Conservation (phyloP, 1,284 basidiomycete species). For the Puccinia horiana region DNA sequence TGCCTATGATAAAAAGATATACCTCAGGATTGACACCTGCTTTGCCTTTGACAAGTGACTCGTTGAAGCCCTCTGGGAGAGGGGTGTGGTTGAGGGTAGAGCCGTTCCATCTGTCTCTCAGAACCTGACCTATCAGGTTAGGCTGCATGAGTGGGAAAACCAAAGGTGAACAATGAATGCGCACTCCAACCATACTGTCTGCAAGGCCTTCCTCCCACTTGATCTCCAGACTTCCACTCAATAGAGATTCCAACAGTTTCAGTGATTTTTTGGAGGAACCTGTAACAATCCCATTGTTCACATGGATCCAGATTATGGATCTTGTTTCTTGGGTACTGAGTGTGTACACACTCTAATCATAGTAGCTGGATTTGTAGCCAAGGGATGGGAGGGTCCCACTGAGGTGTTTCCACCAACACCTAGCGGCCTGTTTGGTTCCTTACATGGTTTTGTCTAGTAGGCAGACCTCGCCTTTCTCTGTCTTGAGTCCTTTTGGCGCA, state of each 20-base stretch:
- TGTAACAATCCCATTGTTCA: background rate
- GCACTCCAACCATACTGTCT: background rate
- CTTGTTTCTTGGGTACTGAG: background rate
- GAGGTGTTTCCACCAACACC: conserved; percentile 24
- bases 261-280: background rate
- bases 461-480: background rate
- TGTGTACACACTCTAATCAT: conserved; percentile 10
- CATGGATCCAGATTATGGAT: conserved; percentile 8
- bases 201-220: background rate
- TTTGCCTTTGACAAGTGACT: background rate
- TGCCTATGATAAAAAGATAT: background rate
- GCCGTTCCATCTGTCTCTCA: background rate
- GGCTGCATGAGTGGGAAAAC: background rate
- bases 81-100: background rate
- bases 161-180: background rate
- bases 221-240: background rate
- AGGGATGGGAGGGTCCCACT: background rate
- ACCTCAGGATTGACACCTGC: background rate
- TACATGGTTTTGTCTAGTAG: background rate
- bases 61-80: background rate
- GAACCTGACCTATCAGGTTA: background rate
- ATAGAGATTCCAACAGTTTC: background rate
- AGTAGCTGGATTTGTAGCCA: background rate
- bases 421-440: too few relatives aligned
- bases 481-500: too few relatives aligned